Evolutionary conservation across 441 rosid species (phyloP).

Genomic region (Hura crepitans): DNA sequence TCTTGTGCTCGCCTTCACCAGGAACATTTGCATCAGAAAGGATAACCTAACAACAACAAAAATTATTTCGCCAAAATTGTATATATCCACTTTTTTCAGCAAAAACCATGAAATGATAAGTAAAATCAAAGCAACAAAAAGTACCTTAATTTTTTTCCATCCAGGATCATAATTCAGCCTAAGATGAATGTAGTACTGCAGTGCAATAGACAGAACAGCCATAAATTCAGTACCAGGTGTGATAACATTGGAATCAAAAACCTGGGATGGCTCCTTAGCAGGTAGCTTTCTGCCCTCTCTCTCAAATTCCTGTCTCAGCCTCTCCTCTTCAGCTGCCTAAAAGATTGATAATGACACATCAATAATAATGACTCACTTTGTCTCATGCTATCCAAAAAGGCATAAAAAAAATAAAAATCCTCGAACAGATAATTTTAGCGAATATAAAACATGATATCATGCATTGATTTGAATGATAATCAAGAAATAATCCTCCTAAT

Average conservation of each 20-base stretch:
- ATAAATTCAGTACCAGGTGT: slow-evolving; percentile 90
- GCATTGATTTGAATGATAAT: neutral
- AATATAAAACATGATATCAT: neutral
- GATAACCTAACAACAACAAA: slow-evolving; percentile 60
- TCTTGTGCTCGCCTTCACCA: slow-evolving; percentile 99
- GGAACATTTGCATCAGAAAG: slow-evolving; percentile 99
- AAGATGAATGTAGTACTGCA: slow-evolving; percentile 79
- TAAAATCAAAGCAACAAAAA: neutral
- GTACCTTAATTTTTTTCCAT: slow-evolving; percentile 80
- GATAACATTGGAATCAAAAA: slow-evolving; percentile 77
- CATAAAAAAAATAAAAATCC: neutral
- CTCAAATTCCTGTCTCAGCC: slow-evolving; percentile 71
- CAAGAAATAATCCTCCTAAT: slow-evolving; percentile 3
- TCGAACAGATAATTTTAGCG: neutral
- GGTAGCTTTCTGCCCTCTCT: slow-evolving; percentile 81
- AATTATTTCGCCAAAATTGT: slow-evolving; percentile 21
- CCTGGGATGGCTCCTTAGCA: slow-evolving; percentile 60
- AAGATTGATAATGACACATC: slow-evolving; percentile 19
- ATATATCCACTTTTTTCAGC: neutral
- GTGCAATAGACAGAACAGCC: slow-evolving; percentile 75
- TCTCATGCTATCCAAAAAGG: neutral
- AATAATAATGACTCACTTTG: neutral
- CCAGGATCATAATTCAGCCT: slow-evolving; percentile 86
- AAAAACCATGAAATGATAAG: neutral
- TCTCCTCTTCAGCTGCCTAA: slow-evolving; percentile 85